Base-by-base conservation (phyloP, 2,329 filamentous ascomycete genomes). In the Aphanocladium album region DNA sequence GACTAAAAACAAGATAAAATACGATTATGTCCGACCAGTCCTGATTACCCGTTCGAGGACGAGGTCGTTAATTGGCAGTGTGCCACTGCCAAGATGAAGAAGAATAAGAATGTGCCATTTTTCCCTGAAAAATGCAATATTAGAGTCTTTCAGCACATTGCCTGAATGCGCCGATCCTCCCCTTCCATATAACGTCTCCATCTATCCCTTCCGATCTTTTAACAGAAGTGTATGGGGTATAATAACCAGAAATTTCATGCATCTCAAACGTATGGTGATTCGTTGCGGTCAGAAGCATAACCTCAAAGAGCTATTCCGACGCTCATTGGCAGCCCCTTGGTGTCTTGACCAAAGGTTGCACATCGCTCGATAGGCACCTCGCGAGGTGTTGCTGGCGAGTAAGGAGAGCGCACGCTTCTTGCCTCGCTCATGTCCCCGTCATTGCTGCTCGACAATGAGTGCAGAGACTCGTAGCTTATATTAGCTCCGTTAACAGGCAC, bases 361-460 rank as follows among this genome's bases (percentile, higher is more conserved):
- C 62, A 66, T 33, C 71, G 73, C 62, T 76, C 75, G 55, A 76
- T 69, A 54, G 75, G 73, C 52, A 74, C 70, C 61, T 73, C 77
- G 12, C 76, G 75, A 62, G 71, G 70, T 62, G 71, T 72, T 37
- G 72, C 75, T 8, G 79, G 77, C 21, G 80, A 83, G 70, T 79
- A 79, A 14, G 74, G 79, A 2, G 79, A 81, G n/a, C 77, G 76
- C 49, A 77, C 65, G 6, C 76, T 82, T 59, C 74, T 75, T 60
- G 19, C 27, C n/a, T 50, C 59, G 37, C 46, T 46, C 2, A 56
- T 45, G 7, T 78, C 71, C 57, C 73, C 77, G 16, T 78, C 76
- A 17, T 76, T 76, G 50, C 74, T 79, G 5, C 81, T 81, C 56
- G 79, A 82, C 57, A 79, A 71, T 2, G 79, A 80, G 50, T 77